Base-by-base conservation (phyloP, 306 rosid species). In the Begonia peltatifolia region DNA sequence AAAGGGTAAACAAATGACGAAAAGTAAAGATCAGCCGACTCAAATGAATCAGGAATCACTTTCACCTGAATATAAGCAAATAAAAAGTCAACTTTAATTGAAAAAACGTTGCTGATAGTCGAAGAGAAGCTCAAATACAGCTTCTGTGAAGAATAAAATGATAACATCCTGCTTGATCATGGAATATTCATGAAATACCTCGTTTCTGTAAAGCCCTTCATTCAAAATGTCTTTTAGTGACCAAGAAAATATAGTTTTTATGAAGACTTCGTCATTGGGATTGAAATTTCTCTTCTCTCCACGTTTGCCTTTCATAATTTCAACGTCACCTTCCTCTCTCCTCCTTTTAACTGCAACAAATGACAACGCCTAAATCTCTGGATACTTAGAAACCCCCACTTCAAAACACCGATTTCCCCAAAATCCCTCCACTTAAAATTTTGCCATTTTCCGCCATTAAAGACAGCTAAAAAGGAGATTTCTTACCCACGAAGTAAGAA, bases 201-300 rank as follows among this genome's bases (percentile, higher is more conserved):
- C 22, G 53, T 61, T 16, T 35, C 38, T 56, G 65, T 64, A 77
- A 13, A 77, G 75, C 42, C 74, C 59, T 36, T 74, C 22, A 15
- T 74, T 60, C 65, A 49, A 52, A 59, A 84, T 75, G 60, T 80
- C 75, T 35, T 74, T 61, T 5, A 84, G 56, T 10, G 94, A 70
- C 94, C 88, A 84, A 18, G 86, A 75, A 57, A 80, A 63, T 9
- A 84, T 49, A 10, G 41, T 64, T 48, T 73, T 55, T 6, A 57
- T 52, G 30, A 84, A 71, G 30, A 30, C 9, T 5, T 30, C 38
- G 6, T 6, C 38, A 30, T 30, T 5, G 9, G 9, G 38, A 30
- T 30, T 5, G 38, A 30, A 30, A 30, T 30, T 30, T 30, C 38
- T 30, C 38, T 20, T 20, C 23, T 20, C 23, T 20, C 23, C 23